Conservation (phyloP, 2,329 filamentous ascomycete species). For the Sclerotinia borealis region DNA sequence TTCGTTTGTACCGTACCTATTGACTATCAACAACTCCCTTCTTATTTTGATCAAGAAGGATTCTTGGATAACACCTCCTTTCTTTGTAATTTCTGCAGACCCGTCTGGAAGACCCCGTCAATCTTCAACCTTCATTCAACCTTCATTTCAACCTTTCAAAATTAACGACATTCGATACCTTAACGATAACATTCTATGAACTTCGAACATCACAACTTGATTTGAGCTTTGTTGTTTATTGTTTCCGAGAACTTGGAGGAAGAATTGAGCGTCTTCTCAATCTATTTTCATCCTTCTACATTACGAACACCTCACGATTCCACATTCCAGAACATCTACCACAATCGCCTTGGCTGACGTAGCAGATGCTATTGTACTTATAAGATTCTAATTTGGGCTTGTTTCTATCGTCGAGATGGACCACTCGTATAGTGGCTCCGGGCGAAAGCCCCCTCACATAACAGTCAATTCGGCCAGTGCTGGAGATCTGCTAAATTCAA, state of each 20-base stretch:
- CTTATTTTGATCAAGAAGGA: neutral
- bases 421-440: constrained; percentile 11
- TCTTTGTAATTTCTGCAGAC: neutral
- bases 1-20: constrained; percentile 1
- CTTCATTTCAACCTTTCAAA: neutral
- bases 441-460: constrained; percentile 47
- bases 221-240: neutral
- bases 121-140: neutral
- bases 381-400: neutral
- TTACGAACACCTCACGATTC: neutral
- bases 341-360: constrained; percentile 1
- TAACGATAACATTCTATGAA: neutral
- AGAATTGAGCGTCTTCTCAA: neutral
- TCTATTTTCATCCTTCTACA: constrained; percentile 1
- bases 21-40: neutral
- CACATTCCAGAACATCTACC: constrained; percentile 4
- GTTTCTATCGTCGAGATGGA: constrained; percentile 3
- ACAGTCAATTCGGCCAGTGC: constrained; percentile 54
- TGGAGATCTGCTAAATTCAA: constrained; percentile 40
- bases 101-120: neutral
- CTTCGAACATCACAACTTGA: neutral
- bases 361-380: constrained; percentile 3
- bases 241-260: neutral
- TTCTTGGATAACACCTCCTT: constrained; percentile 8
- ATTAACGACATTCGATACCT: neutral